These are phyloP conservation scores for Phytopythium cucurbitacearum DNA, from an alignment of 352 stramenopile species.

Conservation along the genomic window DNA sequence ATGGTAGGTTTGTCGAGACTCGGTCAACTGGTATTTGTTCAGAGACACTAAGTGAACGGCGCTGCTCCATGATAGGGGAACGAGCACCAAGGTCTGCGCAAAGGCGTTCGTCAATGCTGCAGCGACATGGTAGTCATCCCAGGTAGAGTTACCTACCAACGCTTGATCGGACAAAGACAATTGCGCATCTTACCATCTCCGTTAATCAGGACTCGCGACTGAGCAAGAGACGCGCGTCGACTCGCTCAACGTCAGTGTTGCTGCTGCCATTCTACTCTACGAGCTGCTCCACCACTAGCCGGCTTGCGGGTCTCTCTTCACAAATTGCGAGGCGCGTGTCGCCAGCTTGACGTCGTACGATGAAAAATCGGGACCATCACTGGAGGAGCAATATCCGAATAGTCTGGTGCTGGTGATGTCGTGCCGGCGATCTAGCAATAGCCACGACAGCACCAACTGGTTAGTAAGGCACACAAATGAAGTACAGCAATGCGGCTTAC, in stretches of 20 bases:
- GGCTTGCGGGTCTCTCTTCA: no score
- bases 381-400: constrained; percentile 30
- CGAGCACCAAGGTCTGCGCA: constrained; percentile 71
- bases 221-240: constrained; percentile 67
- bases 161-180: background rate
- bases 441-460: constrained; percentile 5
- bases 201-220: constrained; percentile 27
- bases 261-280: constrained; percentile 72
- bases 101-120: constrained; percentile 67
- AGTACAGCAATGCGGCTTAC: constrained; percentile 10
- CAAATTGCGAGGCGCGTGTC: no score
- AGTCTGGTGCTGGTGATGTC: constrained; percentile 8
- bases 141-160: constrained; percentile 16
- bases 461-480: background rate
- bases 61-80: constrained; percentile 42
- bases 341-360: constrained; percentile 23
- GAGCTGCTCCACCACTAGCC: constrained; percentile 65
- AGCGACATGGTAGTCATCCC: constrained; percentile 73
- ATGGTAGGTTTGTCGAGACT: constrained; percentile 36
- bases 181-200: background rate
- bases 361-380: constrained; percentile 35
- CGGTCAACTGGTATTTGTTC: background rate
- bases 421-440: constrained; percentile 4
- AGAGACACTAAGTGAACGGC: background rate
- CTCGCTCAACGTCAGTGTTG: constrained; percentile 81